Percentiles rank a stretch among this genome's conserved stretches.
Conservation (phyloP, 2,329 filamentous ascomycete genomes). For the Myriosclerotinia scirpicola region DNA sequence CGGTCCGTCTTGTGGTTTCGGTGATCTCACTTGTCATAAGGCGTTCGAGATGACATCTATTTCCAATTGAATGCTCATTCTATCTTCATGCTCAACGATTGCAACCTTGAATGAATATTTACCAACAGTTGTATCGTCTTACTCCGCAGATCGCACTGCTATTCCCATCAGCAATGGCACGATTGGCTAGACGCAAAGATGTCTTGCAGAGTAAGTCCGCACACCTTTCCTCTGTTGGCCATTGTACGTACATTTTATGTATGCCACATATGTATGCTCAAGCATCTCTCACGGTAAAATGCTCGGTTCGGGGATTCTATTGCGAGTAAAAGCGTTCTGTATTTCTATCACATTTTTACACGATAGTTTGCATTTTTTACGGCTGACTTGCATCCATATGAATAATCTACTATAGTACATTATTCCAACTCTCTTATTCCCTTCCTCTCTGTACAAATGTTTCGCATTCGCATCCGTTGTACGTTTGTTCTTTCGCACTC, state of each 20-base stretch:
- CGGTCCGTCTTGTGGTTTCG: neutral
- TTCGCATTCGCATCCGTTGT: neutral
- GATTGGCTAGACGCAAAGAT: constrained; percentile 18
- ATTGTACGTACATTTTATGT: constrained; percentile 9
- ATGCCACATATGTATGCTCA: neutral
- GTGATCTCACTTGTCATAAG: constrained; percentile 10
- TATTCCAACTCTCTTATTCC: neutral
- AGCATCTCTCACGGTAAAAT: constrained; percentile 1
- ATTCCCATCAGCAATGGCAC: neutral
- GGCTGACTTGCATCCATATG: constrained; percentile 21
- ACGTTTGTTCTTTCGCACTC: neutral
- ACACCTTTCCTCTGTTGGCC: neutral
- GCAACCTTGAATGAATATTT: constrained; percentile 3
- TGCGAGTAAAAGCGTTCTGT: constrained; percentile 5
- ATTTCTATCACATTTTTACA: constrained; percentile 11
- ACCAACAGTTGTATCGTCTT: neutral
- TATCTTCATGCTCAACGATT: constrained; percentile 2
- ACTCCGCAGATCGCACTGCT: constrained; percentile 19
- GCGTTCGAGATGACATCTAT: neutral
- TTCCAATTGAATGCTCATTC: constrained; percentile 3
- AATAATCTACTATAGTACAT: neutral
- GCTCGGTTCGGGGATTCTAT: neutral
- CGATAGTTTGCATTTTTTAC: constrained; percentile 11
- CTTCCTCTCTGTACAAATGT: neutral
- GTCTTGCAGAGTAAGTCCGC: constrained; percentile 18